Base-by-base conservation (phyloP, 1,284 basidiomycete species). In the Heliocybe sulcata region DNA sequence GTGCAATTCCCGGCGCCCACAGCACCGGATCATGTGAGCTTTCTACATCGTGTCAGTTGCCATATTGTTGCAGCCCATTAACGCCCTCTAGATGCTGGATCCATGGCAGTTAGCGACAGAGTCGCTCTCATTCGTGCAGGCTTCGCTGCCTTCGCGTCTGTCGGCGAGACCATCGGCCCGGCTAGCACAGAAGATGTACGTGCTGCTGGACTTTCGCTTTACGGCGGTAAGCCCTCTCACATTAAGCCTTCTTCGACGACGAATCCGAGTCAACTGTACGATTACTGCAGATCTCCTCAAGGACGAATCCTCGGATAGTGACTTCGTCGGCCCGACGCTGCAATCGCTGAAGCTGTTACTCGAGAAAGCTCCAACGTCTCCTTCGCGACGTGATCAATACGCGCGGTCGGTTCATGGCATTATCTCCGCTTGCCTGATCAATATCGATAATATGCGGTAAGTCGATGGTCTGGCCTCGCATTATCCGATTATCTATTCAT, bases 401-500 rank as follows among this genome's bases (percentile, higher is more conserved):
- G 75, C 75, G 11, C 79, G 80, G 16, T 72, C 92, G 3, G 71
- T 97, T 0, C 94, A 98, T 64, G 94, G 92, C 4, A 72, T 98
- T 35, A 70, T 98, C 10, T 94, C 92, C 0, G 80, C 87, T 1
- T 94, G 92, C 65, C 70, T 99, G 35, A 73, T 87, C 53, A 91
- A 94, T 63, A 79, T 98, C 22, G 94, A 98, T 61, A 92, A 90
- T 59, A 92, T 97, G 86, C 83, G 92, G 92, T 93, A 54, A 59
- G 83, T 70, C 35, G 52, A 45, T 54, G 26, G 48, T 42, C 53
- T 50, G 33, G 16, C 33, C 26, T 53, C 45, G 59, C 19, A 55
- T 14, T 1, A 19, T 22, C 22, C 20, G 22, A 42, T 56, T 54
- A 56, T 14, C 11, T 16, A 51, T 25, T 59, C 29, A 14, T 53